Evolutionary conservation across 805 yeast species (phyloP), one percentile per base, ranked within the genome.

Genomic region (Pichia phayaonensis): DNA sequence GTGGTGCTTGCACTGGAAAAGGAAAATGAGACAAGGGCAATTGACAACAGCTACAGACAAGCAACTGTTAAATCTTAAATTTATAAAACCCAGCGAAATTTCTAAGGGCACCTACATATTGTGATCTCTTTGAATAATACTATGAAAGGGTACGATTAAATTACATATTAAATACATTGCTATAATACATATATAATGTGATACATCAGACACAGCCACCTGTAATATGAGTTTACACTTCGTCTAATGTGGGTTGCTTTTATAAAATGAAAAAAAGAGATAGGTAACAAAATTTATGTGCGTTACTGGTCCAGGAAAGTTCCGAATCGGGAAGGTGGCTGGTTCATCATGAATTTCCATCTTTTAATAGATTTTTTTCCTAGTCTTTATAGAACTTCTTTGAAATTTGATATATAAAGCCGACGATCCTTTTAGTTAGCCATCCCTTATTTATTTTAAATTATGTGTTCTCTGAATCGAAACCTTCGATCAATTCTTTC

Each of bases 241-340:
- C 26, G 26, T 39, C 7, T 13, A 29, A 2, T 13, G 4, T 12
- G 12, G n/a, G 2, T 13, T 29, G 3, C n/a, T 12, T 29, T 26
- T 2, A 7, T 7, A 26, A 29, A 29, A 8, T 13, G 12, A 13
- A n/a, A 15, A 6, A n/a, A 12, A 29, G 13, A 15, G n/a, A 15
- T n/a, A 29, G 12, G 10, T 16, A 16, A n/a, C 10, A 34, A 34
- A n/a, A 16, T 7, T 34, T 16, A 34, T 8, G 3, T 34, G 20
- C 38, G 20, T 34, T 34, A 16, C 38, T 34, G 38, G 38, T 34
- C 38, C 38, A n/a, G 38, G 10, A n/a, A 34, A 34, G 38, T 34
- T 34, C 47, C 40, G 23, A 26, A 24, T 45, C 24, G 12, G 47
- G 47, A 38, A 45, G 23, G 47, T 45, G 47, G 47, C 47, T 46